Evolutionary conservation across 2,329 filamentous ascomycete species (phyloP).

Genomic region (Alternaria rosae): DNA sequence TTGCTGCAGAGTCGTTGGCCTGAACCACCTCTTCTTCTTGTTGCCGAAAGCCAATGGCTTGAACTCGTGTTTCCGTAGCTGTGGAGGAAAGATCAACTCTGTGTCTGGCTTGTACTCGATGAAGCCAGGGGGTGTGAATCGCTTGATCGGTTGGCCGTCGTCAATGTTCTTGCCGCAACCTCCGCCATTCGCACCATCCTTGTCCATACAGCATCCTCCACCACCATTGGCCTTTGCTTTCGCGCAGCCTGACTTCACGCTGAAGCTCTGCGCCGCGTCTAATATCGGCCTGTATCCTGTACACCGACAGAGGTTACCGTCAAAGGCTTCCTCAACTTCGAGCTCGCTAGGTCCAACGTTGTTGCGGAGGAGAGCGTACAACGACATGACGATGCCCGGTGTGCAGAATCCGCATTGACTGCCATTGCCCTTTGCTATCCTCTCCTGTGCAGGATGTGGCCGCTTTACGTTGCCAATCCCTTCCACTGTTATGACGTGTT

Average conservation of each 20-base stretch:
- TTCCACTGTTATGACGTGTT: constrained; percentile 97
- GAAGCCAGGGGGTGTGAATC: constrained; percentile 86
- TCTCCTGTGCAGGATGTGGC: constrained; percentile 89
- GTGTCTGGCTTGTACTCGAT: constrained; percentile 95
- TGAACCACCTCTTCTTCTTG: constrained; percentile 92
- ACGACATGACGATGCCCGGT: constrained; percentile 95
- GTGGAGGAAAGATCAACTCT: constrained; percentile 91
- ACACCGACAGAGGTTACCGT: constrained; percentile 94
- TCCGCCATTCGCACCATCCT: constrained; percentile 53
- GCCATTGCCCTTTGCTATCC: constrained; percentile 88
- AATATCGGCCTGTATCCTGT: constrained; percentile 95
- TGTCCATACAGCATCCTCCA: constrained; percentile 75
- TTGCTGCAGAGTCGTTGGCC: constrained; percentile 85
- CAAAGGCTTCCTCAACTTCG: constrained; percentile 94
- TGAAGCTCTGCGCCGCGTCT: constrained; percentile 92
- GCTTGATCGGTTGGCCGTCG: constrained; percentile 57
- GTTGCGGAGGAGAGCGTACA: constrained; percentile 92
- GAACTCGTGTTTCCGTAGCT: constrained; percentile 82
- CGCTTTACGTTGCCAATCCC: constrained; percentile 88
- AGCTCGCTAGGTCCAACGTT: constrained; percentile 77
- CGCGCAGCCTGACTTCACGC: constrained; percentile 63
- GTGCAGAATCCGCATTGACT: constrained; percentile 97
- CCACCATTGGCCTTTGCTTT: constrained; percentile 66
- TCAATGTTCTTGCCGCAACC: constrained; percentile 53
- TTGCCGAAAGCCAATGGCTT: constrained; percentile 88